Percentiles rank a stretch among this genome's conserved stretches.
Evolutionary conservation across 257 asterid genomes (phyloP).

Genomic region (Thymus quinquecostatus): DNA sequence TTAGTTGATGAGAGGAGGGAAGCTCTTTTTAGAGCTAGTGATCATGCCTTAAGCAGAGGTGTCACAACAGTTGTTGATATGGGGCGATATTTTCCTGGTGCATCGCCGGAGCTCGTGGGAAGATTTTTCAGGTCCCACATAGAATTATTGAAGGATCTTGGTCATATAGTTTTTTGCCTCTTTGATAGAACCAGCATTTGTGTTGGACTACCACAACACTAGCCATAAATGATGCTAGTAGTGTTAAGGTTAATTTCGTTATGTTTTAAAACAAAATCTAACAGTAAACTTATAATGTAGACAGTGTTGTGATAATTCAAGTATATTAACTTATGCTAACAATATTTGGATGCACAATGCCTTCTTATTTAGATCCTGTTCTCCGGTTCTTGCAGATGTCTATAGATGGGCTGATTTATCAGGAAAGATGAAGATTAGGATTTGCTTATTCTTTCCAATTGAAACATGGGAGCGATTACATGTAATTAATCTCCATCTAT

Average conservation of each 20-base stretch:
- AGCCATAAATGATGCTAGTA: slow-evolving; percentile 18
- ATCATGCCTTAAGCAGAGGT: slow-evolving; percentile 77
- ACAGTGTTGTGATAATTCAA: slow-evolving; percentile 7
- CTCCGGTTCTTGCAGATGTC: slow-evolving; percentile 69
- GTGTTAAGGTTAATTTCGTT: slow-evolving; percentile 11
- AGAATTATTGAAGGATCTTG: slow-evolving; percentile 15
- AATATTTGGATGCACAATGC: not conserved
- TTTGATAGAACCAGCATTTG: slow-evolving; percentile 20
- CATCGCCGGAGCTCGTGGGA: slow-evolving; percentile 80
- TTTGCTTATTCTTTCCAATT: slow-evolving; percentile 86
- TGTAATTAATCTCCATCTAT: slow-evolving; percentile 45
- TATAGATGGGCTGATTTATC: slow-evolving; percentile 81
- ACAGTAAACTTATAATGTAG: slow-evolving; percentile 13
- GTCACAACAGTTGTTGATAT: slow-evolving; percentile 89
- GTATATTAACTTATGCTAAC: slow-evolving; percentile 10
- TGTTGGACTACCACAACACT: slow-evolving; percentile 14
- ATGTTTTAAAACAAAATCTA: slow-evolving; percentile 1
- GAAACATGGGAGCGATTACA: slow-evolving; percentile 87
- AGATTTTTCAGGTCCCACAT: slow-evolving; percentile 77
- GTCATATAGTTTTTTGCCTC: not conserved
- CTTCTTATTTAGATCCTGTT: slow-evolving; percentile 18
- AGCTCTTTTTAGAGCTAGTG: slow-evolving; percentile 80
- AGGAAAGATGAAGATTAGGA: slow-evolving; percentile 80
- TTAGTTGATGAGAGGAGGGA: slow-evolving; percentile 79
- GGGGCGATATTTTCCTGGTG: slow-evolving; percentile 91